Evolutionary conservation across 495 filamentous ascomycete genomes (phyloP), one percentile per base, ranked within the genome.

Genomic region (Friedmanniomyces simplex): DNA sequence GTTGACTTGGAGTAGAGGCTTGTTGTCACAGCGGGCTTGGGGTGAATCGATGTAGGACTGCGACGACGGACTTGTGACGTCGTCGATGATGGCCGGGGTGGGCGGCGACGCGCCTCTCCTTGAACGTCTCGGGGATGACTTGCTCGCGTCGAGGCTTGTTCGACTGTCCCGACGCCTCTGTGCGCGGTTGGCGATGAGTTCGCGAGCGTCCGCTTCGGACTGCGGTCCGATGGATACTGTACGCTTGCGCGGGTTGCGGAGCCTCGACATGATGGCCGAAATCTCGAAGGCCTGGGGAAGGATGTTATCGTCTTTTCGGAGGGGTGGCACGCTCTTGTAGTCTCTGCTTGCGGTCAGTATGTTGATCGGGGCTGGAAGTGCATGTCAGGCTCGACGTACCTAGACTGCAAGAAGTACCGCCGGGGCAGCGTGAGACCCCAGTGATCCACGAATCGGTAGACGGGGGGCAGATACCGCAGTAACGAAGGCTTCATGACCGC

Each of bases 181-280:
- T 67, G 94, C 88, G 1, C 91, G 81, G 64, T 91, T 95, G n/a
- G 93, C 93, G 21, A 97, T 73, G 18, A 88, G 89, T 72, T 98
- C 93, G 66, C 96, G 96, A 7, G 91, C 93, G 69, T 98, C 93
- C 2, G 93, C 93, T 56, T 86, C 88, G 25, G 90, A 96, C 71
- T 97, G 93, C 6, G 93, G 93, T 0, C 93, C 93, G 32, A 98
- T 78, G 22, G 89, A 95, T 22, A 96, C 82, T 37, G 88, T 82
- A n/a, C 93, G 79, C 55, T 80, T 79, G 57, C 86, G 76, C 0
- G 88, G 88, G 62, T 93, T 84, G 16, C 88, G 80, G 18, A 98
- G 84, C 7, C 81, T 88, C 11, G 78, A 83, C 13, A 96, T 75
- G 46, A 96, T 71, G 20, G 78, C 78, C 11, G 93, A 87, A 16